phyloP scores from a whole-genome alignment of 2,329 filamentous ascomycete genomes.

The Hymenoscyphus fructigenus region DNA sequence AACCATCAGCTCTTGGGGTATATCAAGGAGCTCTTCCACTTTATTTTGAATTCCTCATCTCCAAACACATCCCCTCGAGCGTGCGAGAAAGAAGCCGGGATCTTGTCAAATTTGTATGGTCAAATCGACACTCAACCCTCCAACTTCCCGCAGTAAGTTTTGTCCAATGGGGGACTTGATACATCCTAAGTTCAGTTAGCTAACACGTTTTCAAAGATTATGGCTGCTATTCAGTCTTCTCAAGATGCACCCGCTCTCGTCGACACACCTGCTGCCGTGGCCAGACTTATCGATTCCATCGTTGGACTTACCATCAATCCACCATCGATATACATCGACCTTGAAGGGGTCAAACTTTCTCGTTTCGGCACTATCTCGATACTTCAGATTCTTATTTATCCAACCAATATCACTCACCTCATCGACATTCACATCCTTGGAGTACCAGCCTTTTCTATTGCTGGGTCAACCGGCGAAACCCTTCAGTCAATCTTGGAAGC shows the following conservation, averaged over 20 bases:
- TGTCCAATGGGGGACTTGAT: too few relatives aligned
- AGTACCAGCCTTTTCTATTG: neutral
- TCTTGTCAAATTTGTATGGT: too few relatives aligned
- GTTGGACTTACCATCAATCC: neutral
- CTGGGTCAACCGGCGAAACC: neutral
- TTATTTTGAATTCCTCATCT: too few relatives aligned
- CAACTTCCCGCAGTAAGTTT: too few relatives aligned
- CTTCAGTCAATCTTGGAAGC: neutral
- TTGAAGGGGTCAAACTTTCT: neutral
- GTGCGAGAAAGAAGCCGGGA: too few relatives aligned
- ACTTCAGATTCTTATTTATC: neutral
- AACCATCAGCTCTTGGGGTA: too few relatives aligned
- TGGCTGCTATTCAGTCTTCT: neutral
- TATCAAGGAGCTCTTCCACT: too few relatives aligned
- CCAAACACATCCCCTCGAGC: too few relatives aligned
- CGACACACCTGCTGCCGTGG: neutral
- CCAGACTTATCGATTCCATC: neutral
- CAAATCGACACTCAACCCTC: too few relatives aligned
- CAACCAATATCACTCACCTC: neutral
- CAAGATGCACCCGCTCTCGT: neutral
- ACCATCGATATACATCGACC: neutral
- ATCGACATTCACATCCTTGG: neutral
- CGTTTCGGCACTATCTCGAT: neutral
- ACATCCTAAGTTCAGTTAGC: too few relatives aligned
- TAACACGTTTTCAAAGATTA: neutral